Base-by-base conservation (phyloP, 139 green algal genomes). In the Coccomyxa sp. region DNA sequence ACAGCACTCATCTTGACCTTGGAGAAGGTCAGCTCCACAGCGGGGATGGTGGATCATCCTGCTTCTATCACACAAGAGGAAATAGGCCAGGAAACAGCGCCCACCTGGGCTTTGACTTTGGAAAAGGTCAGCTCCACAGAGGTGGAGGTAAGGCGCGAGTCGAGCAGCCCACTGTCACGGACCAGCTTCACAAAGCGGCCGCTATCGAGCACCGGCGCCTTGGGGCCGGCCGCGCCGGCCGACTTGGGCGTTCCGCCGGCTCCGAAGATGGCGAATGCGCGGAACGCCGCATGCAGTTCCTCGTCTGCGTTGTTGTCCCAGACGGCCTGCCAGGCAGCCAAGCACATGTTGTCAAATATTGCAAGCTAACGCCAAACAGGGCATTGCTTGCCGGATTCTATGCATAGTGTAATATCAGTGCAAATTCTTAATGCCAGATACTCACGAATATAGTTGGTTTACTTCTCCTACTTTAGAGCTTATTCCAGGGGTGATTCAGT, bases 111-210 rank as follows among this genome's bases (percentile, higher is more conserved):
- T 67, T 92, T 92, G 77, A 85, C 91, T 28, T 91, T 92, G 82
- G 87, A 68, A 85, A 93, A 96, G 45, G 89, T 85, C 30, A 96
- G 86, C 79, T 96, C 92, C 1, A 90, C 89, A 10, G 85, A 45
- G 11, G 88, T 93, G 59, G 71, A 75, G 77, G 30, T 92, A 28
- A 92, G 85, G 27, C 76, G 63, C 51, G 74, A 79, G 75, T 84
- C 90, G 31, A 95, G 68, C 58, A 96, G 81, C 17, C 88, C 86
- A 15, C 81, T 83, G 11, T 96, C 92, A 0, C 89, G 83, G 66
- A 89, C 91, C 81, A 96, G 85, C 88, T 95, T 95, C 51, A 79
- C 87, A 85, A 94, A 95, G 75, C 87, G 82, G 17, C 83, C 85
- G 68, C 91, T 87, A 85, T 93, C 90, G 45, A 83, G 81, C 63